Evolutionary conservation across 2,329 filamentous ascomycete species (phyloP), one percentile per base, ranked within the genome.

Genomic region (Trichoderma breve): DNA sequence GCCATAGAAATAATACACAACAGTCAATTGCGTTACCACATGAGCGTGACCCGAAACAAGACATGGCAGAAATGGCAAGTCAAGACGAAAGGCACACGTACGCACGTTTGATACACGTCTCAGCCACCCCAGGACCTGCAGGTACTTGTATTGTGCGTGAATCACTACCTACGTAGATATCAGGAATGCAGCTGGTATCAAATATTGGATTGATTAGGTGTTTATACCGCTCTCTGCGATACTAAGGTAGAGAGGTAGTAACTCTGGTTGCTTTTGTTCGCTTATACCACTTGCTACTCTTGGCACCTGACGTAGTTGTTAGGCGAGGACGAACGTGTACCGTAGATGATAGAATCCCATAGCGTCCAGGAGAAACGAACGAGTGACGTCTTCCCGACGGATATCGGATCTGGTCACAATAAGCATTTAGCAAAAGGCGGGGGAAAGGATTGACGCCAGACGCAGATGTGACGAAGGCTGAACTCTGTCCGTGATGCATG

Each of bases 31-130:
- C 62, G 39, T 21, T 30, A 58, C 30, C 39, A 62, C 39, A 30
- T 34, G 34, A 62, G n/a, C 28, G 26, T 36, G 12, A 21, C 28
- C 36, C 3, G 32, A 24, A 8, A 14, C 67, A 62, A 62, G 55
- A 28, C 39, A 34, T 15, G 30, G 57, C 67, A 62, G 28, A 70
- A 62, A n/a, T 53, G 67, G 67, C 67, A 70, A 62, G 67, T 53
- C 9, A 62, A 70, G 67, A 61, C 55, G 57, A 70, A 61, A 9
- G 64, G 15, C 21, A 21, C 47, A 58, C 47, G 43, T 21, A 51
- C 26, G 21, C 47, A 53, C 47, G 18, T 34, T 34, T 53, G 55
- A 70, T 53, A 61, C 57, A 36, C 51, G 67, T 70, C 67, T 70
- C 67, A 70, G 67, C 39, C 57, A 70, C 43, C 21, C 7, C 30